Evolutionary conservation across 176 grass and related monocot genomes (phyloP).

Genomic region (Puya raimondii): DNA sequence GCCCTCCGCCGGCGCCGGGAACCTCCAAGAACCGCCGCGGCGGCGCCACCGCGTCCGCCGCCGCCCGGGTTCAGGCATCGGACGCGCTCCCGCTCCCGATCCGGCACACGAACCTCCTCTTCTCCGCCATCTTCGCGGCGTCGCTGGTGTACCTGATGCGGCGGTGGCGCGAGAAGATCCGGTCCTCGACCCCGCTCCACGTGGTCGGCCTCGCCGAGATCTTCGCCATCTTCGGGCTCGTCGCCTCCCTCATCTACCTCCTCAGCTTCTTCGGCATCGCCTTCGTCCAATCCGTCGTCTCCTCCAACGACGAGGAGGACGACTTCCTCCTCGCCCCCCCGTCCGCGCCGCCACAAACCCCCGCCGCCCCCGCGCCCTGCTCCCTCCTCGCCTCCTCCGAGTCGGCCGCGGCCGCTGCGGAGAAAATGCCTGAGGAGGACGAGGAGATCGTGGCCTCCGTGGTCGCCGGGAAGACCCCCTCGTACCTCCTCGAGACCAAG

Average conservation of each 20-base stretch:
- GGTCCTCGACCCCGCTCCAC: constrained; percentile 55
- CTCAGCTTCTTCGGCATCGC: constrained; percentile 79
- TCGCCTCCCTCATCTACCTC: constrained; percentile 66
- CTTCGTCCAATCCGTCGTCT: constrained; percentile 67
- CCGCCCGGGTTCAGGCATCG: constrained; percentile 45
- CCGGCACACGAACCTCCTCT: constrained; percentile 60
- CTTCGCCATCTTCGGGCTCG: constrained; percentile 63
- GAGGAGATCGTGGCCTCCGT: constrained; percentile 66
- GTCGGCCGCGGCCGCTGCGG: constrained; percentile 5
- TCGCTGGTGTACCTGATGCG: constrained; percentile 79
- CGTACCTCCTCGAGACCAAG: constrained; percentile 65
- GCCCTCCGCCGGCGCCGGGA: not conserved
- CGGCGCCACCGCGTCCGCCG: not conserved
- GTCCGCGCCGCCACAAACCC: not conserved
- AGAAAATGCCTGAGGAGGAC: constrained; percentile 71
- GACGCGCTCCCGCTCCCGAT: constrained; percentile 67
- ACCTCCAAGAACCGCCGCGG: not conserved
- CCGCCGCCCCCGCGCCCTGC: constrained; percentile 3
- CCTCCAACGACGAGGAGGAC: constrained; percentile 69
- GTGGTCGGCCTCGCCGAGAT: constrained; percentile 56
- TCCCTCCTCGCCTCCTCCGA: constrained; percentile 33
- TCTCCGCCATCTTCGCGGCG: constrained; percentile 42
- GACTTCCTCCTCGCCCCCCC: not conserved
- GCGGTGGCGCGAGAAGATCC: constrained; percentile 70
- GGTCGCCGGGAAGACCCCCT: constrained; percentile 60